phyloP scores from a whole-genome alignment of 495 filamentous ascomycete species.

The Margaritispora aquatica region DNA sequence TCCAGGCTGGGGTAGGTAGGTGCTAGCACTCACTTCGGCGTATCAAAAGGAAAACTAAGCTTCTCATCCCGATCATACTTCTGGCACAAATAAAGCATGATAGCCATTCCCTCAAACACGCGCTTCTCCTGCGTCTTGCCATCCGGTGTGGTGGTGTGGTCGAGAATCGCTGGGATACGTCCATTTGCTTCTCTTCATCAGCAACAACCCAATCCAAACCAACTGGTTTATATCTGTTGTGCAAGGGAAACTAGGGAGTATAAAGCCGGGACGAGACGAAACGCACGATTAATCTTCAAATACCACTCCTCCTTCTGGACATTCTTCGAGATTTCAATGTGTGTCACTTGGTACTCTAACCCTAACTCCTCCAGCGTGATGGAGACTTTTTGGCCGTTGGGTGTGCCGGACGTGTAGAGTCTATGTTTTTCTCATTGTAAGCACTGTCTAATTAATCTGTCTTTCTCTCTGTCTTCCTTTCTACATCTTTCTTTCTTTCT shows the following conservation, averaged over 20 bases:
- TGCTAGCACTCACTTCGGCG: constrained; percentile 13
- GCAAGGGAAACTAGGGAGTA: too few species aligned
- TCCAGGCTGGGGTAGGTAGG: too few species aligned
- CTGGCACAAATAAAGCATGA: constrained; percentile 78
- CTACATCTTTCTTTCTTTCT: too few species aligned
- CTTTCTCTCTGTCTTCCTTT: too few species aligned
- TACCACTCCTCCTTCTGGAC: constrained; percentile 76
- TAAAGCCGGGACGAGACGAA: too few species aligned
- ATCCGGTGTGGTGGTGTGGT: constrained; percentile 50
- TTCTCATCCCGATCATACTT: constrained; percentile 77
- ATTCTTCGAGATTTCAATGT: constrained; percentile 63
- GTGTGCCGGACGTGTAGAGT: constrained; percentile 45
- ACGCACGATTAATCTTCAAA: constrained; percentile 68
- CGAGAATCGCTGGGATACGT: constrained; percentile 82
- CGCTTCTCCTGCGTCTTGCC: constrained; percentile 53
- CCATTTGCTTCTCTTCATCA: constrained; percentile 52
- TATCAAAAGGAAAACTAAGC: constrained; percentile 56
- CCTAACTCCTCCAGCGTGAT: constrained; percentile 85
- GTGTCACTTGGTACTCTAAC: constrained; percentile 59
- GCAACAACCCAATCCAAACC: not conserved
- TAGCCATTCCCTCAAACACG: constrained; percentile 77
- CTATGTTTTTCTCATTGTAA: too few species aligned
- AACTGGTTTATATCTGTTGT: too few species aligned
- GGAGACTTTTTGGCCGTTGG: constrained; percentile 74
- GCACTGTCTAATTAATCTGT: too few species aligned